These are phyloP conservation scores for Brassica juncea DNA, from an alignment of 345 rosid species.

Conservation along the genomic window DNA sequence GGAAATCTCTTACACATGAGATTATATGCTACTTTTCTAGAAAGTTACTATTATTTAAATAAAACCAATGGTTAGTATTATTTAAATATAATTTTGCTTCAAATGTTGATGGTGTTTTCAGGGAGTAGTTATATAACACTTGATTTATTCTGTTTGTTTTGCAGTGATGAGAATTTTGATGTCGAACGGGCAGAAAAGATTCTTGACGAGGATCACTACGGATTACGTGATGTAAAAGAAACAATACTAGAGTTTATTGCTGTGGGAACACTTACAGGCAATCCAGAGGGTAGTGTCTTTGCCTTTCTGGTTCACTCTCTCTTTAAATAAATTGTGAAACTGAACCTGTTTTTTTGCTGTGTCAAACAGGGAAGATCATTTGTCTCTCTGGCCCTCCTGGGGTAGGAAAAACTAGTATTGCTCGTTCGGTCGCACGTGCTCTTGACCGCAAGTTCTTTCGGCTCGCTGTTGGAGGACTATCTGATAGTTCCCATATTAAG, in stretches of 20 bases:
- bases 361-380: neutral
- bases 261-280: neutral
- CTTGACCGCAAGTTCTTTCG: neutral
- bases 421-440: neutral
- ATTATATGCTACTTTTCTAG: neutral
- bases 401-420: neutral
- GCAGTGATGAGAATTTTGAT: neutral
- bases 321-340: neutral
- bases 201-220: neutral
- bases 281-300: neutral
- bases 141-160: neutral
- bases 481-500: neutral
- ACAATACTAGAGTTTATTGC: neutral
- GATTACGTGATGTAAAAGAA: neutral
- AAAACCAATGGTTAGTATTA: neutral
- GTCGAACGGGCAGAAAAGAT: neutral
- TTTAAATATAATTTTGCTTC: neutral
- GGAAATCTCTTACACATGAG: neutral
- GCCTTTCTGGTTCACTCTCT: neutral
- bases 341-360: neutral
- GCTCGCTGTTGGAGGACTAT: neutral
- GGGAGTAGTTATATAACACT: neutral
- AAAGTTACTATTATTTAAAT: neutral
- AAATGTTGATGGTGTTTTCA: neutral
- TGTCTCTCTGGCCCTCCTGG: conserved; percentile 3